A percentile compares a stretch with the other conserved stretches of the same genome.
Conservation (phyloP, 2,329 filamentous ascomycete species). For the Fusarium acutatum region DNA sequence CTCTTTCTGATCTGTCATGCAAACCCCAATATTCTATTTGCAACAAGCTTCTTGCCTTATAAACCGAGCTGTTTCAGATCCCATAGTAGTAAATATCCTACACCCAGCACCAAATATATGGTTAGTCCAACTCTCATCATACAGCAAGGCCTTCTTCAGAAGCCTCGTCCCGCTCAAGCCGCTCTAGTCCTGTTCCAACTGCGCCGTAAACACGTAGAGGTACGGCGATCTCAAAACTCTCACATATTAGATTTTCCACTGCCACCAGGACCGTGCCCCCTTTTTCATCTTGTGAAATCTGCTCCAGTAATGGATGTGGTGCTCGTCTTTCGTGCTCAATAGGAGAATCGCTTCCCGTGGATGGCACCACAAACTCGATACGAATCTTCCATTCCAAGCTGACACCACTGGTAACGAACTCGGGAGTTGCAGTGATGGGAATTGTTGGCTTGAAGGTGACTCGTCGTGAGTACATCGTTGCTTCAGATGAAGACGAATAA, state of each 20-base stretch:
- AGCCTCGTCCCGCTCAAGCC: slow-evolving; percentile 63
- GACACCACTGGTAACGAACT: slow-evolving; percentile 90
- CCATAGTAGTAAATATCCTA: slow-evolving; percentile 27
- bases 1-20: slow-evolving; percentile 21
- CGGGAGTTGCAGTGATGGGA: slow-evolving; percentile 83
- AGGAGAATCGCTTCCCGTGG: slow-evolving; percentile 46
- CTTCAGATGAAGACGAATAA: slow-evolving; percentile 81
- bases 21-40: slow-evolving; percentile 18
- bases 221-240: slow-evolving; percentile 90
- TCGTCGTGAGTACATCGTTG: slow-evolving; percentile 80
- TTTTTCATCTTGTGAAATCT: slow-evolving; percentile 80
- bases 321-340: slow-evolving; percentile 30
- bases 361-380: slow-evolving; percentile 90
- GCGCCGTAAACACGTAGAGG: slow-evolving; percentile 83
- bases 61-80: slow-evolving; percentile 13
- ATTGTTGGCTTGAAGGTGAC: slow-evolving; percentile 86
- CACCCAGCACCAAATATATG: not conserved
- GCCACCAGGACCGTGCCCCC: slow-evolving; percentile 78
- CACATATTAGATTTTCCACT: slow-evolving; percentile 79
- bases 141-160: slow-evolving; percentile 56
- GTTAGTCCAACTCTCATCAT: slow-evolving; percentile 38
- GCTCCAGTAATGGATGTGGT: slow-evolving; percentile 72
- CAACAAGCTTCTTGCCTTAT: slow-evolving; percentile 3
- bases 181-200: slow-evolving; percentile 64
- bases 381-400: slow-evolving; percentile 88